Percentiles rank a stretch among this genome's conserved stretches.
These are phyloP conservation scores for Neophaeococcomyces aloes DNA, from an alignment of 2,329 filamentous ascomycete genomes.

Conservation along the genomic window DNA sequence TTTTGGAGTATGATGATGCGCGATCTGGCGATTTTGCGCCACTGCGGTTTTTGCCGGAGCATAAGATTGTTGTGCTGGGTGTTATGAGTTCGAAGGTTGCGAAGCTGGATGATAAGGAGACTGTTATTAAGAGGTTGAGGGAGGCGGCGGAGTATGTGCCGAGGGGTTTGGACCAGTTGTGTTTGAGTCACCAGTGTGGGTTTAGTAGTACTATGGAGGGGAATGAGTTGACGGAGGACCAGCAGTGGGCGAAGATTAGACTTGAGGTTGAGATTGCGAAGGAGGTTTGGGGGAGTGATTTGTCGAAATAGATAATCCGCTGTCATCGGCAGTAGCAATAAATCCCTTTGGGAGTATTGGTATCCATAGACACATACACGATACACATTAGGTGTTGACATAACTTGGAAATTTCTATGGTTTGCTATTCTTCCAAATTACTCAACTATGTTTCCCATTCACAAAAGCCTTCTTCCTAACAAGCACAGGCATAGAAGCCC, in stretches of 20 bases:
- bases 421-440: too few relatives aligned
- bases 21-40: slow-evolving; percentile 47
- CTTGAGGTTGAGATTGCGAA: slow-evolving; percentile 48
- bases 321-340: neutral
- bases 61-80: slow-evolving; percentile 47
- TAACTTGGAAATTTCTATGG: too few relatives aligned
- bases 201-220: slow-evolving; percentile 49
- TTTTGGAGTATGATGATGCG: slow-evolving; percentile 50
- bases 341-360: too few relatives aligned
- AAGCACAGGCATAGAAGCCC: slow-evolving; percentile 29
- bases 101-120: slow-evolving; percentile 42
- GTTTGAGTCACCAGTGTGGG: slow-evolving; percentile 48
- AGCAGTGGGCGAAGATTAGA: slow-evolving; percentile 49
- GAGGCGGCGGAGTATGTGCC: slow-evolving; percentile 40
- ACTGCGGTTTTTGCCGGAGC: slow-evolving; percentile 42
- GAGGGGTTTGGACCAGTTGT: slow-evolving; percentile 45
- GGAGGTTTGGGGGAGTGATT: slow-evolving; percentile 45
- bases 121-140: slow-evolving; percentile 34
- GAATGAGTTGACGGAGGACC: slow-evolving; percentile 43
- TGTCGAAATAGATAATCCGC: slow-evolving; percentile 16
- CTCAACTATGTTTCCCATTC: too few relatives aligned
- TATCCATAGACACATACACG: too few relatives aligned
- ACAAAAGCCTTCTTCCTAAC: too few relatives aligned
- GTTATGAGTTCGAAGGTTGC: slow-evolving; percentile 49
- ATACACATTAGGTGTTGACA: too few relatives aligned